A percentile compares a stretch with the other conserved stretches of the same genome.
Evolutionary conservation across 1,284 basidiomycete species (phyloP).

Genomic region (Puccinia coronata): DNA sequence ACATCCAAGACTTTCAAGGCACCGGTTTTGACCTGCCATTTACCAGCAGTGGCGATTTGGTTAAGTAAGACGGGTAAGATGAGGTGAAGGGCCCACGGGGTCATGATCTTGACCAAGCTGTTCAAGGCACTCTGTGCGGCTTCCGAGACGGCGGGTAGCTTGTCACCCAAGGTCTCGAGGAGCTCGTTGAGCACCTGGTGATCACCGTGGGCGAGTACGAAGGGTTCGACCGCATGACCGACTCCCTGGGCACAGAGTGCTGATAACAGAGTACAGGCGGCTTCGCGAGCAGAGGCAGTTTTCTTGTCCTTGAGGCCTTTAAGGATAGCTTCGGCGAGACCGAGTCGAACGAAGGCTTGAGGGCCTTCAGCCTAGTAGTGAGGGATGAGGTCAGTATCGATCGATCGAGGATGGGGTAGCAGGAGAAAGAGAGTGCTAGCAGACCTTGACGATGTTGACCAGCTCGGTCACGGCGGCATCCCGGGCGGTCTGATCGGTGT

Average conservation of each 20-base stretch:
- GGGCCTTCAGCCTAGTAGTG: conserved; percentile 68
- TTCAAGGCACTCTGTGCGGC: conserved; percentile 83
- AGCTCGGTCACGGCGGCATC: conserved; percentile 60
- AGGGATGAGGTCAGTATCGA: not conserved
- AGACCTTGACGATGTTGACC: conserved; percentile 61
- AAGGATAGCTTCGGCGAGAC: conserved; percentile 76
- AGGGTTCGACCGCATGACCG: conserved; percentile 83
- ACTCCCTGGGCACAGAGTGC: conserved; percentile 74
- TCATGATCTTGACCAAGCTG: conserved; percentile 77
- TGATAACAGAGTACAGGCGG: conserved; percentile 72
- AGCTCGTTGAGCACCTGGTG: conserved; percentile 77
- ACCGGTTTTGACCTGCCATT: conserved; percentile 99
- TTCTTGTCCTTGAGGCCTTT: conserved; percentile 89
- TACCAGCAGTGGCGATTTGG: conserved; percentile 93
- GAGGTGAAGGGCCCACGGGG: conserved; percentile 82
- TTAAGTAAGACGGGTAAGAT: conserved; percentile 87
- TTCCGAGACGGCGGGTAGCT: conserved; percentile 79
- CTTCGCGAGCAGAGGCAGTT: conserved; percentile 79
- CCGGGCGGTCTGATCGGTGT: conserved; percentile 57
- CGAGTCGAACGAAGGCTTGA: conserved; percentile 72
- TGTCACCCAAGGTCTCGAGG: conserved; percentile 89
- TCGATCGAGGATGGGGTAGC: not conserved
- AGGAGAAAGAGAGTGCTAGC: not conserved
- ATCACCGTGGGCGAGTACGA: conserved; percentile 71
- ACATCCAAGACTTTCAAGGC: conserved; percentile 82